Percentiles rank a stretch among this genome's conserved stretches.
phyloP scores from a whole-genome alignment of 495 filamentous ascomycete genomes.

The Penicillium mononematosum region DNA sequence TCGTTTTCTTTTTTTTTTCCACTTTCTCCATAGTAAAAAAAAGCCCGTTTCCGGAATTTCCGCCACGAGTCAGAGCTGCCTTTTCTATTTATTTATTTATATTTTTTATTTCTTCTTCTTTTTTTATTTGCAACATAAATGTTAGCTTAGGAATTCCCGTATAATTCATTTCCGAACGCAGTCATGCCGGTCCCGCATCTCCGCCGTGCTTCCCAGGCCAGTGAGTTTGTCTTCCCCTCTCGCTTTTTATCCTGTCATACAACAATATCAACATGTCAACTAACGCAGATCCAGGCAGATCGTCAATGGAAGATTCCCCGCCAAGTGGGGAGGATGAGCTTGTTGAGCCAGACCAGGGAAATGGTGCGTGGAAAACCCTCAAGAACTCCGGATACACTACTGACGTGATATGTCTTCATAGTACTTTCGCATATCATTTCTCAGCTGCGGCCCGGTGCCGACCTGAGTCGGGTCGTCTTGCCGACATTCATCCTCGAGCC shows the following conservation, averaged over 20 bases:
- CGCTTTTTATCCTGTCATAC: background rate
- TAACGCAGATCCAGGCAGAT: conserved; percentile 46
- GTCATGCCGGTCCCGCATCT: conserved; percentile 35
- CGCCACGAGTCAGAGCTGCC: conserved; percentile 1
- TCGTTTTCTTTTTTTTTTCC: conserved; percentile 15
- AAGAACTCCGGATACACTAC: background rate
- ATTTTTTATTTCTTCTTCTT: background rate
- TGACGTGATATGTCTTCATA: conserved; percentile 31
- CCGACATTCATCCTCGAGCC: conserved; percentile 98
- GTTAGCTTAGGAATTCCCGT: conserved; percentile 5
- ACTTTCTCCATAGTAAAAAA: conserved; percentile 1
- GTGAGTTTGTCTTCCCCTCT: conserved; percentile 20
- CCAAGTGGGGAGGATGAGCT: conserved; percentile 66
- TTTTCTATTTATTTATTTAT: background rate
- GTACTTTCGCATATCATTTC: conserved; percentile 95
- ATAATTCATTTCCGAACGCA: conserved; percentile 22
- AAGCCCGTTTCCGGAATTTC: conserved; percentile 1
- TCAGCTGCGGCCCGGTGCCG: conserved; percentile 90
- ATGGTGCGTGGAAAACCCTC: conserved; percentile 42
- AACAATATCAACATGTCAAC: conserved; percentile 36
- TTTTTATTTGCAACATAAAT: background rate
- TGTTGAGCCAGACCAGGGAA: conserved; percentile 66
- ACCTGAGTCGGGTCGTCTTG: conserved; percentile 88
- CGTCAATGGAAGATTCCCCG: conserved; percentile 53
- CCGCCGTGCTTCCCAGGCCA: conserved; percentile 32